Evolutionary conservation across 768 basidiomycete genomes (phyloP), one percentile per base, ranked within the genome.

Genomic region (Pleurotus djamor): DNA sequence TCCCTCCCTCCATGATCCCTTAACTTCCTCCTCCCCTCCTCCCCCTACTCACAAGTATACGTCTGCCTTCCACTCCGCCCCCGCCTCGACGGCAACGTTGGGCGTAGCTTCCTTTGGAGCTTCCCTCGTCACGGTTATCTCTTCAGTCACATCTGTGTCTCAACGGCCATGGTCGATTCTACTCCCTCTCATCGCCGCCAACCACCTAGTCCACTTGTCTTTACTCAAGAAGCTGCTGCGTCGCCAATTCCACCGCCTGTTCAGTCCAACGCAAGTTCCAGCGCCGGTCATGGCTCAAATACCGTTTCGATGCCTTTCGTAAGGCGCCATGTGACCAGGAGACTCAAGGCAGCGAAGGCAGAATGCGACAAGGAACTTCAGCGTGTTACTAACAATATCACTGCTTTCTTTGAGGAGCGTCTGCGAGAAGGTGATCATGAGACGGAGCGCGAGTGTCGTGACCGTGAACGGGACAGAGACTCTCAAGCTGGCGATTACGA

Each of bases 291-390:
- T 4, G 80, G 79, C 54, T 80, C 88, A 32, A 90, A 89, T 71
- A 90, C 89, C 57, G 89, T 94, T 56, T 92, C 92, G 57, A 94
- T 94, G 92, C 91, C 92, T 60, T 93, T 94, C 71, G 92, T 98
- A 63, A 82, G 92, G 61, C 86, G 94, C 58, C 96, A 98, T 77
- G 93, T 98, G 67, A 93, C 91, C 41, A 86, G 94, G 63, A 88
- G 97, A 59, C 86, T 98, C 73, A 91, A 88, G 77, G 90, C 89
- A 3, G 95, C 96, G 59, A 98, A 99, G 79, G 86, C 91, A 52
- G 92, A 92, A 64, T 99, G 96, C 80, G 94, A 99, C 84, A 92
- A 91, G 79, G 94, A 97, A 74, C 85, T 99, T 7, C 88, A 89
- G 68, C 89, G 94, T 69, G 91, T 98, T 69, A 94, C 96, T 60